Base-by-base conservation (phyloP, 345 rosid genomes). In the Gossypium arboreum region DNA sequence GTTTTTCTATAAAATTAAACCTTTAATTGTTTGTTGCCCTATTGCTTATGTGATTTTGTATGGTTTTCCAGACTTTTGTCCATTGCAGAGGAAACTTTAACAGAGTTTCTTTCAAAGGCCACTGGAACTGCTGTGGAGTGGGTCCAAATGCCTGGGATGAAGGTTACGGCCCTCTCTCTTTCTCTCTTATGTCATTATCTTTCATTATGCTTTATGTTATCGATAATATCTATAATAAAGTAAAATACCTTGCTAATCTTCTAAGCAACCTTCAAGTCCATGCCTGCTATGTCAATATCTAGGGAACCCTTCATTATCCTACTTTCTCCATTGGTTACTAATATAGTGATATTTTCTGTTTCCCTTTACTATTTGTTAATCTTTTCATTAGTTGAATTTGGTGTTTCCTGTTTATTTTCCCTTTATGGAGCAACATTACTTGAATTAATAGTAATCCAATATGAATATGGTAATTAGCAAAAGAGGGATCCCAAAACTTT, bases 141-240 rank as follows among this genome's bases (percentile, higher is more conserved):
- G 99, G 96, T 95, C 90, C 99, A 95, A 89, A 84, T 95, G 99
- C 99, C 96, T 84, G 99, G 99, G 87, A 95, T 93, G 98, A 95
- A 95, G 95, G 95, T 85, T 73, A 55, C 61, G 71, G 75, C 69
- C 64, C 22, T 50, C 71, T 47, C 41, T 34, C 7, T 34, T 34
- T 34, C 41, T 34, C 41, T 34, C 41, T 34, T 34, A 34, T 68
- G 27, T 78, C 78, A 64, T 57, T 51, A 15, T 76, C 68, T 25
- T 18, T 62, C 71, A 62, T 68, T 73, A 73, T 63, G 48, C 71
- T 72, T 65, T 61, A 74, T 68, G 56, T 74, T 71, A 17, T 71
- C 70, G 9, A 63, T 18, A 55, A 80, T 65, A 68, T 59, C 18
- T 52, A 9, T 47, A 64, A 72, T 27, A 52, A 67, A 76, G 45